Conservation (phyloP, 163 green algal genomes). For the Chlorella variabilis region DNA sequence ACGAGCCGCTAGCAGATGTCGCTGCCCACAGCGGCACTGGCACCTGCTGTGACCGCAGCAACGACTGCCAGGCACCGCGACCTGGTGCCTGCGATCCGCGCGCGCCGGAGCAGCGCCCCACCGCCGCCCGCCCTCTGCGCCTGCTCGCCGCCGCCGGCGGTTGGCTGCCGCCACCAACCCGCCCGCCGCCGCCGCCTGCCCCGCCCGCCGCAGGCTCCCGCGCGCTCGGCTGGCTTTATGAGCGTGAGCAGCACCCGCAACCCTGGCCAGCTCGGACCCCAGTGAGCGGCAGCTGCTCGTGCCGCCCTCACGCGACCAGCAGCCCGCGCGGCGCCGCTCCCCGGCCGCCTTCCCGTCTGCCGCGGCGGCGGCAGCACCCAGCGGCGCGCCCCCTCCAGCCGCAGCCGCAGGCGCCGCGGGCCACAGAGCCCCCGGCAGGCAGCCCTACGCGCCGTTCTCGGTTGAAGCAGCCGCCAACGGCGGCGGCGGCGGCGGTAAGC, state of each 20-base stretch:
- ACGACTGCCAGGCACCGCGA: no score
- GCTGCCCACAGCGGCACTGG: no score
- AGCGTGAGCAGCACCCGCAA: neutral
- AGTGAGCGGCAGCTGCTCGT: conserved; percentile 31
- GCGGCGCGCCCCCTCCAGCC: neutral
- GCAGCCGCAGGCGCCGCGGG: neutral
- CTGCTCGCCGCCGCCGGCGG: no score
- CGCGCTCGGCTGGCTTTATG: conserved; percentile 6
- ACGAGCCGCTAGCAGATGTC: no score
- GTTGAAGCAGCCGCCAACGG: neutral
- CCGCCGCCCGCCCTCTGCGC: no score
- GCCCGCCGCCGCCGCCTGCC: neutral
- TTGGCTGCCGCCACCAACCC: neutral
- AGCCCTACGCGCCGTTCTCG: conserved; percentile 2
- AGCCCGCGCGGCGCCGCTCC: conserved; percentile 5
- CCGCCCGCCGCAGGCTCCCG: neutral
- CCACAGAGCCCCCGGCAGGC: neutral
- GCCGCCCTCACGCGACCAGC: conserved; percentile 33
- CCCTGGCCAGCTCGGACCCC: conserved; percentile 23
- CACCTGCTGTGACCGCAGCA: no score
- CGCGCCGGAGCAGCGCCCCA: no score
- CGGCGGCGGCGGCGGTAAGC: conserved; percentile 1
- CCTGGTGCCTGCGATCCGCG: no score
- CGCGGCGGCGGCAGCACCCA: no score
- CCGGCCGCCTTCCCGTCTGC: neutral